Conservation (phyloP, 805 yeast genomes). For the Candida coleopterorum region DNA sequence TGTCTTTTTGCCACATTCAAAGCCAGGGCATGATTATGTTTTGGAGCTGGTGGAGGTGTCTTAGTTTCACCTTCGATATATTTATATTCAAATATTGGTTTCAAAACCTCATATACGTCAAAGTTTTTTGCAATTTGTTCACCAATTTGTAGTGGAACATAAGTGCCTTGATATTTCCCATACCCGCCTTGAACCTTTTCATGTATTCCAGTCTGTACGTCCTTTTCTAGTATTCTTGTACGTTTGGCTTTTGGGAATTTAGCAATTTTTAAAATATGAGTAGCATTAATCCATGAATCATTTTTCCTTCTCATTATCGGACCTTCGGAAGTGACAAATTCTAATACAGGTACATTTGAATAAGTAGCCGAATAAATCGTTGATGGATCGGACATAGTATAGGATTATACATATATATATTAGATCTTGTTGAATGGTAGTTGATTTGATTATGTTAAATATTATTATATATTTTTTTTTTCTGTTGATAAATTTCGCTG, state of each 20-base stretch:
- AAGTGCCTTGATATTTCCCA: conserved; percentile 58
- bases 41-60: conserved; percentile 47
- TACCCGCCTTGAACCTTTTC: conserved; percentile 73
- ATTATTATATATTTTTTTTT: no score
- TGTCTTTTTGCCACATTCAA: conserved; percentile 34
- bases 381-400: no score
- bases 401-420: no score
- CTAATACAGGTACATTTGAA: conserved; percentile 67
- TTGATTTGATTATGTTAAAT: no score
- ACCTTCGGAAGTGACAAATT: conserved; percentile 62
- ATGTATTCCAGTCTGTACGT: conserved; percentile 57
- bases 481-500: no score
- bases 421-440: no score
- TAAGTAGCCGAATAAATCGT: conserved; percentile 66
- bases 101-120: conserved; percentile 48
- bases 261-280: conserved; percentile 66
- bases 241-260: conserved; percentile 62
- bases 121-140: conserved; percentile 35
- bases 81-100: conserved; percentile 62
- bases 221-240: conserved; percentile 59
- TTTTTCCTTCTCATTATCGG: conserved; percentile 63
- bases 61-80: conserved; percentile 36
- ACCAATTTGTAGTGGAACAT: conserved; percentile 40
- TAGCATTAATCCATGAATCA: conserved; percentile 68
- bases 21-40: conserved; percentile 44